Conservation (phyloP, 1,284 basidiomycete species). For the Ustilago sp. region DNA sequence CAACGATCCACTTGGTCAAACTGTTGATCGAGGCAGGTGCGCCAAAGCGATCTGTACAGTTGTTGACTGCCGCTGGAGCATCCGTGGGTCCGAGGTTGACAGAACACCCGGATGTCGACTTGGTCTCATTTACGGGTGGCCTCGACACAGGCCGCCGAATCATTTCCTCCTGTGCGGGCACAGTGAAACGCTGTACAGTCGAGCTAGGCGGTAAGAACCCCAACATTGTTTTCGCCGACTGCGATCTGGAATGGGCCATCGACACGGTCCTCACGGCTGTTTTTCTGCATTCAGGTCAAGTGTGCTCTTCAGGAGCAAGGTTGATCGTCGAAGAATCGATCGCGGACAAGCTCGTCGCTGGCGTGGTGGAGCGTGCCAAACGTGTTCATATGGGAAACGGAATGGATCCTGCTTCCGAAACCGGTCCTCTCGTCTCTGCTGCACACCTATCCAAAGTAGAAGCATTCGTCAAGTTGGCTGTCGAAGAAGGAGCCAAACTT, state of each 20-base stretch:
- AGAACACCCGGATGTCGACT: slow-evolving; percentile 62
- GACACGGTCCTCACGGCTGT: slow-evolving; percentile 68
- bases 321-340: slow-evolving; percentile 68
- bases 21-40: slow-evolving; percentile 66
- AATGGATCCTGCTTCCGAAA: slow-evolving; percentile 60
- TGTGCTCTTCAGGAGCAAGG: slow-evolving; percentile 66
- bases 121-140: slow-evolving; percentile 69
- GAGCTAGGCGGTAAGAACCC: slow-evolving; percentile 70
- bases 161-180: slow-evolving; percentile 60
- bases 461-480: slow-evolving; percentile 58
- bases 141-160: slow-evolving; percentile 65
- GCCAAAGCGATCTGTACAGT: slow-evolving; percentile 59
- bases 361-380: slow-evolving; percentile 65
- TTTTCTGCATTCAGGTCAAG: slow-evolving; percentile 68
- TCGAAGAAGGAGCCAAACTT: slow-evolving; percentile 62
- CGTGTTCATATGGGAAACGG: slow-evolving; percentile 66
- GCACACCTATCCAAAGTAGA: slow-evolving; percentile 65
- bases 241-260: slow-evolving; percentile 65
- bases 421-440: slow-evolving; percentile 66
- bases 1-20: slow-evolving; percentile 64
- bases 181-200: slow-evolving; percentile 67
- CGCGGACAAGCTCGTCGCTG: slow-evolving; percentile 64
- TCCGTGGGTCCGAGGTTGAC: slow-evolving; percentile 64
- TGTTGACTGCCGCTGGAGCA: slow-evolving; percentile 66
- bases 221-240: slow-evolving; percentile 68